Conservation (phyloP, 148 eudicot species). For the Nepenthes mirabilis region DNA sequence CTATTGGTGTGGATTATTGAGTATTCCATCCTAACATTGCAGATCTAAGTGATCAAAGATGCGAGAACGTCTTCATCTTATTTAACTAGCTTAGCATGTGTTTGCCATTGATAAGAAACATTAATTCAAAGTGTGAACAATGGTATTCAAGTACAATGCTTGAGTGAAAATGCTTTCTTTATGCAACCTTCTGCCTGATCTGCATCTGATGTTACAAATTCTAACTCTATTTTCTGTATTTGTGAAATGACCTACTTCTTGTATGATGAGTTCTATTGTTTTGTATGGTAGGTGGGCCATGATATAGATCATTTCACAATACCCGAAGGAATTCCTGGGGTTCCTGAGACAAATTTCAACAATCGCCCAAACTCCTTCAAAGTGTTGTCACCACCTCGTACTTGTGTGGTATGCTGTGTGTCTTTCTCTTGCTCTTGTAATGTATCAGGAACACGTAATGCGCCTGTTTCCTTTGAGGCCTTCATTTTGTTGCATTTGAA, state of each 20-base stretch:
- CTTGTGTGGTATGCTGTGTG: conserved; percentile 64
- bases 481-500: too few species aligned
- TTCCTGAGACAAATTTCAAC: conserved; percentile 89
- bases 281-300: conserved; percentile 61
- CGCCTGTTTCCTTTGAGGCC: background rate
- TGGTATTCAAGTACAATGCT: too few species aligned
- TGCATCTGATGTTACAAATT: background rate
- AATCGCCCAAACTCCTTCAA: conserved; percentile 94
- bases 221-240: background rate
- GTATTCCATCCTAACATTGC: too few species aligned
- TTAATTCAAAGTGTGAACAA: too few species aligned
- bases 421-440: background rate
- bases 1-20: too few species aligned
- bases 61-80: too few species aligned
- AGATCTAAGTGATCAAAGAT: too few species aligned
- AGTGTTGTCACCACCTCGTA: conserved; percentile 83
- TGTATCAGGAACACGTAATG: background rate
- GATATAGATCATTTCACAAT: conserved; percentile 81
- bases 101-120: too few species aligned
- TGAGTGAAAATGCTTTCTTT: background rate
- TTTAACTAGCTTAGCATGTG: too few species aligned
- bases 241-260: background rate
- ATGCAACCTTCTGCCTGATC: background rate
- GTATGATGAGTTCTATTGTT: background rate
- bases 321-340: conserved; percentile 95